phyloP scores from a whole-genome alignment of 1,284 basidiomycete genomes.

The Schizophyllum commune region DNA sequence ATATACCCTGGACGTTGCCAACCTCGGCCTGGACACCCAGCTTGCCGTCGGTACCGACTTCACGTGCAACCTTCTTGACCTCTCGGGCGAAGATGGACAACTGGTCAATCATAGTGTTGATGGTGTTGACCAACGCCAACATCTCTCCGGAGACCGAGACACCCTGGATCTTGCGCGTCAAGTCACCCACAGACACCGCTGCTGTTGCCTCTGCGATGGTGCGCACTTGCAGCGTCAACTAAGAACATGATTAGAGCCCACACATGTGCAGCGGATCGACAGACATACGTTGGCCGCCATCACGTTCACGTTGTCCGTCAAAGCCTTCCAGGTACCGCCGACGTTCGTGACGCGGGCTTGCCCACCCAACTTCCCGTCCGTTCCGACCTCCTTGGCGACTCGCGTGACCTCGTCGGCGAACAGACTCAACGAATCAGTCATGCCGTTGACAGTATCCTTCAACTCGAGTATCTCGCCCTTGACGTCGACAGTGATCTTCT shows the following conservation, averaged over 20 bases:
- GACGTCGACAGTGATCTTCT: conserved; percentile 86
- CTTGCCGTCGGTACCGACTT: conserved; percentile 96
- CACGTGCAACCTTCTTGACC: conserved; percentile 91
- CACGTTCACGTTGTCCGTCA: conserved; percentile 92
- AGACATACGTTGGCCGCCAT: conserved; percentile 73
- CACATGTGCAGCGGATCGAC: background rate
- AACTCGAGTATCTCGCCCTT: conserved; percentile 86
- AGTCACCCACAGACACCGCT: conserved; percentile 89
- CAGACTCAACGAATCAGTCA: conserved; percentile 83
- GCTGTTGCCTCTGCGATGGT: conserved; percentile 92
- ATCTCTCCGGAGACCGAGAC: conserved; percentile 96
- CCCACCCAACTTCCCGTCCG: conserved; percentile 83
- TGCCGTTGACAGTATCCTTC: conserved; percentile 85
- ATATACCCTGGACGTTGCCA: conserved; percentile 94
- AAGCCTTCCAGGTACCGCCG: conserved; percentile 95
- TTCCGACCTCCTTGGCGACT: conserved; percentile 72
- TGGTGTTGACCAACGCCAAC: conserved; percentile 87
- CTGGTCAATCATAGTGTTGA: conserved; percentile 96
- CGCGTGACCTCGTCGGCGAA: conserved; percentile 87
- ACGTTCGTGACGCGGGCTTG: conserved; percentile 88
- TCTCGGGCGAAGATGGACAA: conserved; percentile 89
- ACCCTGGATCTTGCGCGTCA: conserved; percentile 89
- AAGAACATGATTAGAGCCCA: conserved; percentile 9
- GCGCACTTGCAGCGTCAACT: conserved; percentile 92
- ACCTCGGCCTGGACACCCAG: conserved; percentile 97